Evolutionary conservation across 352 stramenopile species (phyloP).

Genomic region (Phytophthora hibernalis): DNA sequence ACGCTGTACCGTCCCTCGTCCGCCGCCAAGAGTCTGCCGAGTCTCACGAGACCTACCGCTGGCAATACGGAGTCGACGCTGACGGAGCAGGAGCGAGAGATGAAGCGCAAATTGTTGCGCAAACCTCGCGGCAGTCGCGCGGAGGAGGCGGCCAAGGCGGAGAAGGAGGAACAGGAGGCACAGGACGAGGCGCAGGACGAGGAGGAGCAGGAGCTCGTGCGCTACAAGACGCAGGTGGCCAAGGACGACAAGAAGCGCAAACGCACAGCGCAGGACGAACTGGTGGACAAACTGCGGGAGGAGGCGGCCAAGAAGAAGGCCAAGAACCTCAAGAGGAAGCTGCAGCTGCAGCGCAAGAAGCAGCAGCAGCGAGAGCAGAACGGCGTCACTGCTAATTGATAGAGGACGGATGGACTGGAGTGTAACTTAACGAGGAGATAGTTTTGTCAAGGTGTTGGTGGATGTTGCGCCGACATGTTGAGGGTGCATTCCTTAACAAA

Average conservation of each 20-base stretch:
- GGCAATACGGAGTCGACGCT: conserved; percentile 26
- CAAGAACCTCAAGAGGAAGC: conserved; percentile 83
- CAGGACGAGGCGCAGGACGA: conserved; percentile 51
- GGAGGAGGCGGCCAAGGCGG: conserved; percentile 44
- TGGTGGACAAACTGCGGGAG: conserved; percentile 73
- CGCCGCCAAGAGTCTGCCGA: conserved; percentile 31
- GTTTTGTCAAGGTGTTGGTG: conserved; percentile 2
- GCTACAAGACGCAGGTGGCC: conserved; percentile 35
- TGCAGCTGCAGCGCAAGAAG: conserved; percentile 81
- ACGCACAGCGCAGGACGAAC: conserved; percentile 67
- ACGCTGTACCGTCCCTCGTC: conserved; percentile 63
- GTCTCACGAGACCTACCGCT: conserved; percentile 39
- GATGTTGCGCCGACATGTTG: too few relatives aligned
- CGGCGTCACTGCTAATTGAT: conserved; percentile 14
- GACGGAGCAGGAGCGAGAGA: conserved; percentile 71
- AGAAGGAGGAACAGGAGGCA: conserved; percentile 39
- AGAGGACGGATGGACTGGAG: neutral
- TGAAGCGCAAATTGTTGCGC: conserved; percentile 77
- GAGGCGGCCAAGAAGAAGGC: conserved; percentile 70
- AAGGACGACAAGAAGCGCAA: conserved; percentile 66
- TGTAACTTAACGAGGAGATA: conserved; percentile 30
- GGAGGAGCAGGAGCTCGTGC: conserved; percentile 70
- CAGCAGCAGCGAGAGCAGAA: conserved; percentile 49
- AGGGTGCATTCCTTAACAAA: too few relatives aligned
- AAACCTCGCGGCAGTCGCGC: conserved; percentile 48